phyloP scores from a whole-genome alignment of 352 stramenopile genomes.

The Phytophthora pisi region DNA sequence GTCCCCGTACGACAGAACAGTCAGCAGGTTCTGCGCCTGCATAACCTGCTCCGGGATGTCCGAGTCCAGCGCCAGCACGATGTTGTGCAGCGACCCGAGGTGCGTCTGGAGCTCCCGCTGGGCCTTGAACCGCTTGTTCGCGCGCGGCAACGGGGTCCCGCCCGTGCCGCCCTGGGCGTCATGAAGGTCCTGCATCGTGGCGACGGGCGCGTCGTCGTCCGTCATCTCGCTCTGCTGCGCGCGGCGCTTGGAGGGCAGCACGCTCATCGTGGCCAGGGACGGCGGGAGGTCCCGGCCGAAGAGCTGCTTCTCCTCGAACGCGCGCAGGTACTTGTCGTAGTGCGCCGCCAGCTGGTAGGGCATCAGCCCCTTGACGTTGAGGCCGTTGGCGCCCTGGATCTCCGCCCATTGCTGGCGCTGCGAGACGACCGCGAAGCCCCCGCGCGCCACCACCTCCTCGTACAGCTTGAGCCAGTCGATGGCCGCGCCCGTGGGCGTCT shows the following conservation, averaged over 20 bases:
- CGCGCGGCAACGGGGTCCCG: constrained; percentile 63
- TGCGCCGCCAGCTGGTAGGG: constrained; percentile 63
- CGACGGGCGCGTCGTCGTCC: constrained; percentile 48
- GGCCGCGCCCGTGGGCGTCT: constrained; percentile 48
- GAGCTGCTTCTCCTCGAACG: constrained; percentile 84
- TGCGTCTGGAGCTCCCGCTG: constrained; percentile 49
- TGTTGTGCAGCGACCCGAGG: constrained; percentile 65
- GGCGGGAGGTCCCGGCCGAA: constrained; percentile 62
- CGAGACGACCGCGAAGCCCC: constrained; percentile 60
- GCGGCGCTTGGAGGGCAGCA: constrained; percentile 38
- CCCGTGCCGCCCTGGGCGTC: constrained; percentile 63
- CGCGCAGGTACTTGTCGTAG: constrained; percentile 59
- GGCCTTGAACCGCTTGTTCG: constrained; percentile 72
- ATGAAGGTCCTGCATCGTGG: constrained; percentile 66
- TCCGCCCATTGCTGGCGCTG: constrained; percentile 61
- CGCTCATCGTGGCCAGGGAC: constrained; percentile 21
- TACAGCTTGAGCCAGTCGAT: constrained; percentile 86
- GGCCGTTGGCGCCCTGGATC: constrained; percentile 47
- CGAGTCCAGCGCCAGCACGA: constrained; percentile 79
- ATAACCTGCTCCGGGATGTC: constrained; percentile 57
- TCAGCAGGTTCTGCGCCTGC: constrained; percentile 59
- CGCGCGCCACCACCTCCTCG: constrained; percentile 75
- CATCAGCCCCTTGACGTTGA: constrained; percentile 65
- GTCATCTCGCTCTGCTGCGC: constrained; percentile 11
- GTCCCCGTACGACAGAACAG: too few relatives aligned